phyloP scores from a whole-genome alignment of 345 rosid species.

The Gossypium stocksii region DNA sequence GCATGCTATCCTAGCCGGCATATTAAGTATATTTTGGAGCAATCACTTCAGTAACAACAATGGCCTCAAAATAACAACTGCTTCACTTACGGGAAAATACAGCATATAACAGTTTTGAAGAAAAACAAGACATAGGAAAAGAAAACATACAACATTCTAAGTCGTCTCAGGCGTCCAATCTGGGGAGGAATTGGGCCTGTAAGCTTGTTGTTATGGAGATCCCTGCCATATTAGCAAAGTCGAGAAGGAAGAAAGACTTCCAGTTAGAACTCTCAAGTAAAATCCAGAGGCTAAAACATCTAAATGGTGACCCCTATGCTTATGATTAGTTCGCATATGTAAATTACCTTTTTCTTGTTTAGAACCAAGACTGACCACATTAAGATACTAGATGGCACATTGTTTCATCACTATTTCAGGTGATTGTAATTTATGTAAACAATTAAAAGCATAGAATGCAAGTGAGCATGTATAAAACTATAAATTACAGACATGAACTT shows the following conservation, averaged over 20 bases:
- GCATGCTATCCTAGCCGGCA: neutral
- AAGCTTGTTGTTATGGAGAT: slow-evolving; percentile 91
- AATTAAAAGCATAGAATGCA: neutral
- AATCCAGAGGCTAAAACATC: neutral
- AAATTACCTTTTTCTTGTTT: neutral
- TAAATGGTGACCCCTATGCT: neutral
- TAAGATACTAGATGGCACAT: neutral
- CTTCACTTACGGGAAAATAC: neutral
- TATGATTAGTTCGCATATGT: neutral
- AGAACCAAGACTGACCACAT: neutral
- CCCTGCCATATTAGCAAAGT: slow-evolving; percentile 38
- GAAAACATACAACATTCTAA: slow-evolving; percentile 61
- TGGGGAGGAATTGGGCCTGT: slow-evolving; percentile 98
- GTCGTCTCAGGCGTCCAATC: slow-evolving; percentile 79
- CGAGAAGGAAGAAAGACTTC: neutral
- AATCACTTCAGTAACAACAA: neutral
- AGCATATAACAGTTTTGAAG: neutral
- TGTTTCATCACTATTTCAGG: neutral
- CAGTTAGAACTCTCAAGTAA: neutral
- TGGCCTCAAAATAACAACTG: neutral
- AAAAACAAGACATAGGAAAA: neutral
- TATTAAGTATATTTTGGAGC: neutral
- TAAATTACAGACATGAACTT: neutral
- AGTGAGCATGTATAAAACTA: neutral
- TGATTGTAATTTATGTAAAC: neutral